Conservation (phyloP, 768 basidiomycete genomes). For the Kwoniella bestiolae region DNA sequence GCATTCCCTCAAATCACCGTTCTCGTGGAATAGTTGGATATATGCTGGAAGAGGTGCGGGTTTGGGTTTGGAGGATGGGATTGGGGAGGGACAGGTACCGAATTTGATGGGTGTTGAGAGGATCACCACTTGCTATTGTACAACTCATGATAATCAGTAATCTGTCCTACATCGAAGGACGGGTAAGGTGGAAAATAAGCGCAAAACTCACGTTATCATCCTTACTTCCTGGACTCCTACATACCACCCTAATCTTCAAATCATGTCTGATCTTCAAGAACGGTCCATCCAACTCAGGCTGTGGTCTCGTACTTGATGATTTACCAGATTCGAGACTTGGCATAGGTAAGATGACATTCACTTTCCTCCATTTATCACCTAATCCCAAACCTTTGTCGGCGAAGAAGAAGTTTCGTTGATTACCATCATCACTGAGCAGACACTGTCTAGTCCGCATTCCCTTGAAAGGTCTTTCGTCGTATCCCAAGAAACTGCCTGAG, state of each 20-base stretch:
- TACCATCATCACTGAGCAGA: conserved; percentile 49
- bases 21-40: conserved; percentile 55
- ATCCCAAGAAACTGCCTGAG: conserved; percentile 15
- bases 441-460: conserved; percentile 27
- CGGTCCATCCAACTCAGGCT: conserved; percentile 49
- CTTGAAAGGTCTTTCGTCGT: conserved; percentile 21
- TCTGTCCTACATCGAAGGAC: neutral
- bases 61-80: conserved; percentile 7
- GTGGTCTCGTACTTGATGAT: conserved; percentile 27
- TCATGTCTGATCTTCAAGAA: conserved; percentile 51
- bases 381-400: conserved; percentile 49
- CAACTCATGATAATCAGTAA: neutral
- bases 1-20: conserved; percentile 47
- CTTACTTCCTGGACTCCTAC: conserved; percentile 20
- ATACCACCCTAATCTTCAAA: conserved; percentile 52
- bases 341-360: conserved; percentile 56
- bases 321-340: conserved; percentile 23
- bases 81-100: conserved; percentile 44
- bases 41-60: conserved; percentile 47
- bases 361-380: conserved; percentile 50
- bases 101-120: conserved; percentile 53
- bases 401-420: conserved; percentile 52
- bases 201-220: conserved; percentile 25
- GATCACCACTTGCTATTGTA: conserved; percentile 43
- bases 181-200: neutral